Evolutionary conservation across 2,329 filamentous ascomycete species (phyloP), one percentile per base, ranked within the genome.

Genomic region (Corynespora cassiicola): DNA sequence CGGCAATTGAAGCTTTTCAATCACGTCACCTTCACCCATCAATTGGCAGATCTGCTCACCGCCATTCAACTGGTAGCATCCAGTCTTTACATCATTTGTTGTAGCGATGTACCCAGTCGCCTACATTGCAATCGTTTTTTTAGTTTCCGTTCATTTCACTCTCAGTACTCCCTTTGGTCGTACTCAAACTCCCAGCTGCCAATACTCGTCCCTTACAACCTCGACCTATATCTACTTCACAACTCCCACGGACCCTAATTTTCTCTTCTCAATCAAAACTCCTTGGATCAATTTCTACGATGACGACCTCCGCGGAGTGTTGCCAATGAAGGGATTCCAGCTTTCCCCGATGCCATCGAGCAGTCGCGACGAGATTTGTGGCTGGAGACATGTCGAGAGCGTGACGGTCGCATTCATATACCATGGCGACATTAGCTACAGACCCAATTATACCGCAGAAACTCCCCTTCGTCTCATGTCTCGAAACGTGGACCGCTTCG

Each of bases 171-270:
- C n/a, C n/a, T n/a, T n/a, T n/a, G n/a, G n/a, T n/a, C n/a, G n/a
- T n/a, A n/a, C n/a, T n/a, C 30, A 31, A 10, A 19, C 16, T n/a
- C 17, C 21, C n/a, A 33, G 33, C 29, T 45, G 42, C 21, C 42
- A 41, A 19, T 31, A 40, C 17, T 29, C 33, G 10, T 21, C 29
- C 24, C 29, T 29, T 12, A 23, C 14, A 8, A 24, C 24, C 14
- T 36, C 36, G 18, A 28, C 25, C 17, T 46, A 35, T 29, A 39
- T 46, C 14, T 39, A 46, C 27, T 46, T 46, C 34, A 39, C 31
- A 12, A 26, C 31, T 5, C 25, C 38, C 31, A 31, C n/a, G 21
- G 27, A 36, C 11, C 14, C 31, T 6, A 7, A 19, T 23, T 36
- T 31, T 32, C 21, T 30, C 12, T 46, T 39, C 34, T 28, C 35